Evolutionary conservation across 345 rosid species (phyloP).

Genomic region (Pugionium dolabratum): DNA sequence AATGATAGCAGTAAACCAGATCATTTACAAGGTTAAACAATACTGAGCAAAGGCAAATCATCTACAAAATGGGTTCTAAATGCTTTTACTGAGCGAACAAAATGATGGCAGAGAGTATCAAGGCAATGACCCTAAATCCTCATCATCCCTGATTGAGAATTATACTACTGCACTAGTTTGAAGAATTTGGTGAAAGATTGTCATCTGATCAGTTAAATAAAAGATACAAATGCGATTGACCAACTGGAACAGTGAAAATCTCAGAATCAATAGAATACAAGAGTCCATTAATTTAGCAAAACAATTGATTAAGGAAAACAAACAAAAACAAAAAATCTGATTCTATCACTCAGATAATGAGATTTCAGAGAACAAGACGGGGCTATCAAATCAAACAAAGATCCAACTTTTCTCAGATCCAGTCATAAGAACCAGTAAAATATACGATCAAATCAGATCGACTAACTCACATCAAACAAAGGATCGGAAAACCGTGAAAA

Average conservation of each 20-base stretch:
- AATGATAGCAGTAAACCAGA: neutral
- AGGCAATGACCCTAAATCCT: too few species aligned
- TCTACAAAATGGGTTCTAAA: neutral
- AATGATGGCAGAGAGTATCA: neutral
- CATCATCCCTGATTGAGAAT: too few species aligned
- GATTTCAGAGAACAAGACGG: constrained; percentile 1
- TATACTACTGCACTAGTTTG: too few species aligned
- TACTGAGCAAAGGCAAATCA: constrained; percentile 20
- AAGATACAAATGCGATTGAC: too few species aligned
- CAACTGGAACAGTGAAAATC: too few species aligned
- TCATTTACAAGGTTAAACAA: constrained; percentile 2
- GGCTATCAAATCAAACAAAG: constrained; percentile 14
- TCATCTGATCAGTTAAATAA: too few species aligned
- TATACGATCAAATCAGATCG: constrained; percentile 9
- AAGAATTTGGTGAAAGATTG: too few species aligned
- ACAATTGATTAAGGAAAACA: neutral
- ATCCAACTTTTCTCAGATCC: constrained; percentile 33
- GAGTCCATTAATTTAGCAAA: neutral
- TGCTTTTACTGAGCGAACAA: neutral
- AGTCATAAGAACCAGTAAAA: constrained; percentile 1
- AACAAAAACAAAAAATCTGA: neutral
- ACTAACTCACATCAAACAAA: neutral
- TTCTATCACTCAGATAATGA: neutral
- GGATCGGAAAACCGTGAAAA: neutral
- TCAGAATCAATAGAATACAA: neutral